Percentiles rank a stretch among this genome's conserved stretches.
Conservation (phyloP, 192 early-diverging fungal genomes). For the Phycomyces blakesleeanus region DNA sequence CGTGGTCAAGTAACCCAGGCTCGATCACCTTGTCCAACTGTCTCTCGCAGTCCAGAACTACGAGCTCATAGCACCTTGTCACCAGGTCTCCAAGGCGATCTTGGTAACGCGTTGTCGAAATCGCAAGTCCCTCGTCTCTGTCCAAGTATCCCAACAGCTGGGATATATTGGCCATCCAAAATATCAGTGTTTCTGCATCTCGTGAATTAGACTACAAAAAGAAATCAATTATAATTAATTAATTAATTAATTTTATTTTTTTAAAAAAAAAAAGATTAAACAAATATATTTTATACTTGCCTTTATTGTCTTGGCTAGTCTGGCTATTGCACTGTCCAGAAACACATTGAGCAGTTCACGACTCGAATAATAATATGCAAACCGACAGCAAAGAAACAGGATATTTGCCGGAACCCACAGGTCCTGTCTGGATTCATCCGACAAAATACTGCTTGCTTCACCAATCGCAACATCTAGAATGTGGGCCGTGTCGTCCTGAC, state of each 20-base stretch:
- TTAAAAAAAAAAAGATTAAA: too few relatives aligned
- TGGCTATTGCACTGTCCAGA: slow-evolving; percentile 50
- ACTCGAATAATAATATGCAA: slow-evolving; percentile 77
- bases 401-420: slow-evolving; percentile 78
- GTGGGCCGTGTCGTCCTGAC: slow-evolving; percentile 58
- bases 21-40: slow-evolving; percentile 65
- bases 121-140: slow-evolving; percentile 69
- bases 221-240: too few relatives aligned
- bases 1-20: slow-evolving; percentile 62
- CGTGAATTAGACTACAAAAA: slow-evolving; percentile 38
- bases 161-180: slow-evolving; percentile 83
- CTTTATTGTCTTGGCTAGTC: slow-evolving; percentile 54
- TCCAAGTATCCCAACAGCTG: slow-evolving; percentile 83
- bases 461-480: slow-evolving; percentile 70
- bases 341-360: slow-evolving; percentile 69
- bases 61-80: slow-evolving; percentile 58
- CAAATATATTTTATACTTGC: slow-evolving; percentile 31
- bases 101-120: slow-evolving; percentile 67
- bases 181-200: slow-evolving; percentile 49
- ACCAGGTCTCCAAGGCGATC: slow-evolving; percentile 72
- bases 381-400: slow-evolving; percentile 82
- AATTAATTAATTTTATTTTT: too few relatives aligned
- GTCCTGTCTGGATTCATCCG: slow-evolving; percentile 51
- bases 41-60: slow-evolving; percentile 59
- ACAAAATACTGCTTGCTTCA: slow-evolving; percentile 55